Base-by-base conservation (phyloP, 2,329 filamentous ascomycete species). In the Fusarium abutilonis region DNA sequence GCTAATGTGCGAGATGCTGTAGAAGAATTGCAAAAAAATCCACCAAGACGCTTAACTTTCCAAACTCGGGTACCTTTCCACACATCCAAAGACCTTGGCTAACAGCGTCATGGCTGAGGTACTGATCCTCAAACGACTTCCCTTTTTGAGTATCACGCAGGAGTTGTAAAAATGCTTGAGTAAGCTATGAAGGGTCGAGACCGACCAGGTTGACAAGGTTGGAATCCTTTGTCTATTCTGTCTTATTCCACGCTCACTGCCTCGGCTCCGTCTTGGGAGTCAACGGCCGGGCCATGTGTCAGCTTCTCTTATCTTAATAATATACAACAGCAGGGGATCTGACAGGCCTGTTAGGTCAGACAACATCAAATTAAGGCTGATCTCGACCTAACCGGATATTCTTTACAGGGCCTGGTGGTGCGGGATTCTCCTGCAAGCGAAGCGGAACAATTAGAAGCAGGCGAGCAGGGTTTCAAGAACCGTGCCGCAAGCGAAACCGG, bases 121-220 rank as follows among this genome's bases (percentile, higher is more conserved):
- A 54, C 36, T 19, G 38, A 36, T 28, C 35, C 29, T 55, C 21
- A 39, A 21, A 9, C 17, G 44, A 45, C 35, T 41, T 59, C 7
- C 52, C 44, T 28, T 53, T 35, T 40, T 41, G 34, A 54, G 35
- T 38, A 28, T 41, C 41, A 19, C 54, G 41, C 48, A 64, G 56
- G 21, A 42, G 15, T 29, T 42, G 36, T 19, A 45, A 14, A 15
- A 21, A 40, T 65, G 46, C 45, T 56, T 62, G 51, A 35, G 43
- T 53, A 52, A 65, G 52, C 43, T 58, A 44, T 35, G 28, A 46
- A 45, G 17, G 10, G 32, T 38, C 19, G 14, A 49, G 8, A 26
- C 23, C 23, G 43, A 44, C 34, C 26, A 57, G 44, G 56, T 41
- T 56, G 56, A 65, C 61, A 64, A 56, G 61, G 61, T 47, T 63